A percentile compares a stretch with the other conserved stretches of the same genome.
Conservation (phyloP, 2,329 filamentous ascomycete species). For the Ustilaginoidea virens region DNA sequence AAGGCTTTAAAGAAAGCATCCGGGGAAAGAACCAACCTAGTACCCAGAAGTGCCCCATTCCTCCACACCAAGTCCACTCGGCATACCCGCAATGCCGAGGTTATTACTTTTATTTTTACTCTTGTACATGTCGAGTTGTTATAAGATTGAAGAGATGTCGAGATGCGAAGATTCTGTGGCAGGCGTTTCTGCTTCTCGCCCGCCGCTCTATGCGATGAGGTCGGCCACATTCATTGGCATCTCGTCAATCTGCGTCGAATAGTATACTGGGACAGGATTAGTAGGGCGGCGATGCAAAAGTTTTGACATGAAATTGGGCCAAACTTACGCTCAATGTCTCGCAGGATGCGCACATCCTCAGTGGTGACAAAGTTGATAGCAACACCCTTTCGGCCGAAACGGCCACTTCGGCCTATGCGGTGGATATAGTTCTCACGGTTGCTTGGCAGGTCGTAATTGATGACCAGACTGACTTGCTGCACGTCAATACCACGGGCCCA, state of each 20-base stretch:
- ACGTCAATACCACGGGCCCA: conserved; percentile 98
- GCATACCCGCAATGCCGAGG: conserved; percentile 1
- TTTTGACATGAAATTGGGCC: no score
- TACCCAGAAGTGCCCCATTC: conserved; percentile 7
- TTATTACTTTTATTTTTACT: not conserved
- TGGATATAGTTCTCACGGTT: conserved; percentile 99
- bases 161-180: not conserved
- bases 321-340: conserved; percentile 87
- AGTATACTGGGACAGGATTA: conserved; percentile 52
- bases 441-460: conserved; percentile 96
- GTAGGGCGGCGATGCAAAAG: no score
- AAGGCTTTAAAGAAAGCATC: no score
- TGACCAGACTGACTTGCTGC: conserved; percentile 93
- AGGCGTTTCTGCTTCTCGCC: not conserved
- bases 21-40: conserved; percentile 5
- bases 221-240: conserved; percentile 92
- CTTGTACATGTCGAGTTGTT: no score
- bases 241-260: conserved; percentile 93
- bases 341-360: conserved; percentile 91
- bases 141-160: no score
- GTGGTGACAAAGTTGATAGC: conserved; percentile 99
- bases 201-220: conserved; percentile 33
- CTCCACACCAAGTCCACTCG: conserved; percentile 4
- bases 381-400: conserved; percentile 95
- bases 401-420: conserved; percentile 86